A percentile compares a stretch with the other conserved stretches of the same genome.
Conservation (phyloP, 2,329 filamentous ascomycete genomes). For the Penicillium sp. region DNA sequence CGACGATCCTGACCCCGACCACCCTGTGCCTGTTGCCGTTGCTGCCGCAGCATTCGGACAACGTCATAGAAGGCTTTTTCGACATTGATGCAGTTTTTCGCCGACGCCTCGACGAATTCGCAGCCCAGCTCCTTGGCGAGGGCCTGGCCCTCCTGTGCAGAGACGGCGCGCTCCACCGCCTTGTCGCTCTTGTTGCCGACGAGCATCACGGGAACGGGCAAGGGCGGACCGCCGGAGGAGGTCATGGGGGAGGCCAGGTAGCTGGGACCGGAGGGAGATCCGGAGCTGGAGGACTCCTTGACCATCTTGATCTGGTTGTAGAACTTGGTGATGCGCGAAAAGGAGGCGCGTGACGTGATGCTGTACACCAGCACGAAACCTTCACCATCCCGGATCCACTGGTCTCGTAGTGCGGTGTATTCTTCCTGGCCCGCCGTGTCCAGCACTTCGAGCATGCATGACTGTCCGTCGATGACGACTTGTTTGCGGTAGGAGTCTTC, state of each 20-base stretch:
- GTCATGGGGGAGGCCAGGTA: conserved; percentile 48
- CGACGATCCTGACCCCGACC: conserved; percentile 35
- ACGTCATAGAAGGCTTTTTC: conserved; percentile 99
- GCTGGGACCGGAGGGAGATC: conserved; percentile 49
- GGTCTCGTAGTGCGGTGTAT: conserved; percentile 91
- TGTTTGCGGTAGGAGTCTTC: conserved; percentile 66
- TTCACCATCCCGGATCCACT: conserved; percentile 97
- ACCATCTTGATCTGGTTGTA: conserved; percentile 96
- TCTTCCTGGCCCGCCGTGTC: conserved; percentile 98
- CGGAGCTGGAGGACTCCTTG: conserved; percentile 70
- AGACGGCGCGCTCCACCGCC: conserved; percentile 91
- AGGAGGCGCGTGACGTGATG: conserved; percentile 94
- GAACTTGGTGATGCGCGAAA: conserved; percentile 89
- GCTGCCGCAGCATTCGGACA: conserved; percentile 79
- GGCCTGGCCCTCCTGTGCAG: conserved; percentile 89
- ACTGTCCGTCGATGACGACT: conserved; percentile 82
- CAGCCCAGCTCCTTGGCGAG: conserved; percentile 87
- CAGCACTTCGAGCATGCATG: conserved; percentile 94
- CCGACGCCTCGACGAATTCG: conserved; percentile 94
- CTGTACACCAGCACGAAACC: conserved; percentile 97
- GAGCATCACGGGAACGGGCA: conserved; percentile 86
- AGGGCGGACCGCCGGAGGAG: conserved; percentile 49
- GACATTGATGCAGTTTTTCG: conserved; percentile 97
- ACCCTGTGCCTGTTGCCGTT: conserved; percentile 56
- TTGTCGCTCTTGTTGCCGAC: conserved; percentile 98